Conservation (phyloP, 148 eudicot species). For the Spergularia bocconei region DNA sequence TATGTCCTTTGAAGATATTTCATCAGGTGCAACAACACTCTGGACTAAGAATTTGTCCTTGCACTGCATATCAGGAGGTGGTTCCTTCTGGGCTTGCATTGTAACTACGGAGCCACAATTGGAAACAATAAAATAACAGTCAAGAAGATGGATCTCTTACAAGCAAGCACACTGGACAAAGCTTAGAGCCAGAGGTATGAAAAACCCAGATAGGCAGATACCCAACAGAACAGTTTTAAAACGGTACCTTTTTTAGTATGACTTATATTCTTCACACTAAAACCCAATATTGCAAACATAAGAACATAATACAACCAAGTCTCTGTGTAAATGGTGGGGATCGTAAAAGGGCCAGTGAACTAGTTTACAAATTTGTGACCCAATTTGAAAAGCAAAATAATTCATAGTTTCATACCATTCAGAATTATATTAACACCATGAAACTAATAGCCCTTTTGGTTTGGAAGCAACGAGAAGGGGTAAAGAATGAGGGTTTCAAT, state of each 20-base stretch:
- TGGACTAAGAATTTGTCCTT: constrained; percentile 89
- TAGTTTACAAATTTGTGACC: neutral
- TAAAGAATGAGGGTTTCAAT: neutral
- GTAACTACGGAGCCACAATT: constrained; percentile 47
- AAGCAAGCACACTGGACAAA: neutral
- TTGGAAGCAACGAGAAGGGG: neutral
- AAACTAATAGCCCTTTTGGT: neutral
- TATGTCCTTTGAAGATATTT: constrained; percentile 54
- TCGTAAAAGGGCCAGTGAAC: neutral
- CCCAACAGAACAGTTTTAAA: neutral
- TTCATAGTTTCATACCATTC: neutral
- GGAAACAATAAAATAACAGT: constrained; percentile 9
- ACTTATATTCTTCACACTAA: neutral
- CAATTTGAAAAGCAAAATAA: constrained; percentile 5
- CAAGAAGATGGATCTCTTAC: neutral
- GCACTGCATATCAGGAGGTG: constrained; percentile 83
- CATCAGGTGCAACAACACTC: constrained; percentile 59
- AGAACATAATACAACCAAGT: neutral
- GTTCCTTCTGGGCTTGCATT: constrained; percentile 86
- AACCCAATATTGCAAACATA: neutral
- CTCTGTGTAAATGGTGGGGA: neutral
- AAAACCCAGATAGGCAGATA: neutral
- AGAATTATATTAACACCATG: neutral
- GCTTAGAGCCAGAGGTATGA: neutral
- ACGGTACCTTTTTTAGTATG: neutral